Evolutionary conservation across 768 basidiomycete species (phyloP).

Genomic region (Tubosaeta brunneosetosa): DNA sequence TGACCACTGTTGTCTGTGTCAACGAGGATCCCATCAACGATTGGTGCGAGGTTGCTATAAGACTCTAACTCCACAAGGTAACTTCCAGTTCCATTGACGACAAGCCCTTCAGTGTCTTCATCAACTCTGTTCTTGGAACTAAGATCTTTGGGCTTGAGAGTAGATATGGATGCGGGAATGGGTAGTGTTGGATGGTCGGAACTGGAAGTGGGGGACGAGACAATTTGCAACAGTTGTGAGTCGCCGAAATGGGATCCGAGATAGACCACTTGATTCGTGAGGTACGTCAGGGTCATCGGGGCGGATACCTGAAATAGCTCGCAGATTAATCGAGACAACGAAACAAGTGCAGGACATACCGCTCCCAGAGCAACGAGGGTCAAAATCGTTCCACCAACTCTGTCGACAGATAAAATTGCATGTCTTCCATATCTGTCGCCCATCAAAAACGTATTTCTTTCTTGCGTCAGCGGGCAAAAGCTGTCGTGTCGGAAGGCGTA

Average conservation of each 20-base stretch:
- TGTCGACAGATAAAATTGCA: slow-evolving; percentile 56
- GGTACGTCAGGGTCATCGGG: slow-evolving; percentile 64
- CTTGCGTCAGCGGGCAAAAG: slow-evolving; percentile 48
- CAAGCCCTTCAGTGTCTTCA: slow-evolving; percentile 35
- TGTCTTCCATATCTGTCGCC: slow-evolving; percentile 71
- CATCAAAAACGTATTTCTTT: slow-evolving; percentile 48
- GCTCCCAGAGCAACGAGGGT: slow-evolving; percentile 67
- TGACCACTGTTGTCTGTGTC: slow-evolving; percentile 70
- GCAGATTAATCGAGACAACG: slow-evolving; percentile 7
- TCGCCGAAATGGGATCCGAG: slow-evolving; percentile 81
- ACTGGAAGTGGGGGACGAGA: slow-evolving; percentile 37
- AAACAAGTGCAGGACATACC: slow-evolving; percentile 35
- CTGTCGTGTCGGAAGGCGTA: slow-evolving; percentile 29
- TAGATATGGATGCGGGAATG: slow-evolving; percentile 46
- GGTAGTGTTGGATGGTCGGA: slow-evolving; percentile 43
- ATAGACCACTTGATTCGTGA: slow-evolving; percentile 66
- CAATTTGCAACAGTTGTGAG: slow-evolving; percentile 69
- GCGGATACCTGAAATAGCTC: slow-evolving; percentile 53
- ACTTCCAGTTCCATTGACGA: slow-evolving; percentile 51
- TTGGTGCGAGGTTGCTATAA: slow-evolving; percentile 78
- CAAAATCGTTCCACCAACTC: slow-evolving; percentile 35
- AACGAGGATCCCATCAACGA: slow-evolving; percentile 72
- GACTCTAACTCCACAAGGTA: slow-evolving; percentile 59
- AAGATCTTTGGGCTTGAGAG: slow-evolving; percentile 36
- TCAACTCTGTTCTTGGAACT: slow-evolving; percentile 17